Evolutionary conservation across 2,329 filamentous ascomycete genomes (phyloP), one percentile per base, ranked within the genome.

Genomic region (Tricladium varicosporioides): DNA sequence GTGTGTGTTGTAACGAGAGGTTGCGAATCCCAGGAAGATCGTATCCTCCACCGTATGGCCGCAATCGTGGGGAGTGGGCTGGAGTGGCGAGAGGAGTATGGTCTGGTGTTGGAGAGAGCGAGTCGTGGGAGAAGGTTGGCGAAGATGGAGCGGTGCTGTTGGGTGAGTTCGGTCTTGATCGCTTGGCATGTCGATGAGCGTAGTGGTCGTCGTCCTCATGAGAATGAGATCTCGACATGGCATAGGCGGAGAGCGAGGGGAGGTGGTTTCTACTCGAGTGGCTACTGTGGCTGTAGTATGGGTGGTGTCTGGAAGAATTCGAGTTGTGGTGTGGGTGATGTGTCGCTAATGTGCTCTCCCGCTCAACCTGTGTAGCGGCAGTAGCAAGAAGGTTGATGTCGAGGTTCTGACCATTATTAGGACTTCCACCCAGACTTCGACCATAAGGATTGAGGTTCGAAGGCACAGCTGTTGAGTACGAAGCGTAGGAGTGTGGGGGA

Each of bases 51-150:
- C 81, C 78, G 55, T 81, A 79, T 2, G 93, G 91, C 59, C 92
- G 84, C 65, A 99, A 80, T 45, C 94, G 90, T 51, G 94, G 94
- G 15, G 92, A 97, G 74, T 97, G 94, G 45, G 92, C 93, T 4
- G 93, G 93, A 5, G 93, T 99, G 27, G 92, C 93, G 55, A 97
- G 85, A n/a, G 93, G 93, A n/a, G 94, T 97, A 78, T 97, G 92
- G 70, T 97, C 93, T 10, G 93, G 94, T 1, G 93, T 99, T 4
- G 93, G 94, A 9, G 93, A 97, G 48, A 93, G 82, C 10, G 93
- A 97, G 74, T 96, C 92, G 75, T 97, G 92, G 1, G 93, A 97
- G 73, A 97, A 96, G 2, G 92, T 97, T 22, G 93, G 93, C 32
- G 93, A 97, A 22, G 93, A 96, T 16, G 94, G 94, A 48, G 93